These are phyloP conservation scores for Leptodontidium sp. DNA, from an alignment of 2,329 filamentous ascomycete genomes.

Conservation along the genomic window DNA sequence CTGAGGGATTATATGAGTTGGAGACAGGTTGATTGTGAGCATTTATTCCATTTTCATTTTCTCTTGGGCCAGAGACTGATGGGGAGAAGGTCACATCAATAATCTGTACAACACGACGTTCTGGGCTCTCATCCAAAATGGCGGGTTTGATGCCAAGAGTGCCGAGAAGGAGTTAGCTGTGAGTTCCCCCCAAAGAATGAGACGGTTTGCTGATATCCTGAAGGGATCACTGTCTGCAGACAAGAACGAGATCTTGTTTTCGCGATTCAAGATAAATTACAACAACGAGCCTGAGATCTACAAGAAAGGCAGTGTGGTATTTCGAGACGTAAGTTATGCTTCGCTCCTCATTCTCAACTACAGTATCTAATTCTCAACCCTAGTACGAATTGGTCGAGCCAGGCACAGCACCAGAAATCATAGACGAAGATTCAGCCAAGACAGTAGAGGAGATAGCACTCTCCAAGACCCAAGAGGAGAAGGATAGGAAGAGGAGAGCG, in stretches of 20 bases:
- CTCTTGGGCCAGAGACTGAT: slow-evolving; percentile 23
- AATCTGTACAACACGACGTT: slow-evolving; percentile 99
- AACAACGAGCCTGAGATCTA: slow-evolving; percentile 95
- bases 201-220: neutral
- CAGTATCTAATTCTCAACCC: slow-evolving; percentile 14
- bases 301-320: slow-evolving; percentile 91
- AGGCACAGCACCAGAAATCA: slow-evolving; percentile 47
- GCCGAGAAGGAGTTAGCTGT: slow-evolving; percentile 84
- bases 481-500: slow-evolving; percentile 78
- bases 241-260: slow-evolving; percentile 96
- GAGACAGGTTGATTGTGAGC: slow-evolving; percentile 93
- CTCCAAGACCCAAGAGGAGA: slow-evolving; percentile 84
- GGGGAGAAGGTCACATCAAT: slow-evolving; percentile 82
- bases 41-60: slow-evolving; percentile 23
- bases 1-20: slow-evolving; percentile 95
- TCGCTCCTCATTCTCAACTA: neutral
- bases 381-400: slow-evolving; percentile 77
- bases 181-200: slow-evolving; percentile 38
- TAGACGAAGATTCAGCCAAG: slow-evolving; percentile 56
- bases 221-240: slow-evolving; percentile 85
- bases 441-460: slow-evolving; percentile 61
- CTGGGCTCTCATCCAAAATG: slow-evolving; percentile 85
- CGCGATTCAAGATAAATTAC: slow-evolving; percentile 91
- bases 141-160: slow-evolving; percentile 76
- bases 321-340: slow-evolving; percentile 64